Conservation (phyloP, 345 rosid genomes). For the Luvunga scandens region DNA sequence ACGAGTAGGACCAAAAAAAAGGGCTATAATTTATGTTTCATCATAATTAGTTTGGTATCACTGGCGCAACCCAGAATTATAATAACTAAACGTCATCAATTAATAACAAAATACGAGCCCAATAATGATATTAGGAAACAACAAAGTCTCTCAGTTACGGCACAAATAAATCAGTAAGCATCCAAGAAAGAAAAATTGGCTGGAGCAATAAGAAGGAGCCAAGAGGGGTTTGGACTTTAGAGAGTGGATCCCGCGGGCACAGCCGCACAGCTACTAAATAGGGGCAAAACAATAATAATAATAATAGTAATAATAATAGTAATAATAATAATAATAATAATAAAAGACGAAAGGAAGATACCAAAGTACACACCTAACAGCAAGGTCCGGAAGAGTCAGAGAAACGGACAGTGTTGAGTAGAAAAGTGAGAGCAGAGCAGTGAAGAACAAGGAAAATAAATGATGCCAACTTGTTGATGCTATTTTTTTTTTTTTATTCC, state of each 20-base stretch:
- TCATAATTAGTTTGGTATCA: neutral
- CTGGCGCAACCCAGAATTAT: no score
- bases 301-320: no score
- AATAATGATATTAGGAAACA: neutral
- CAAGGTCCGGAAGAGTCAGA: neutral
- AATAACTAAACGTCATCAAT: no score
- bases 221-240: neutral
- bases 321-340: no score
- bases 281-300: slow-evolving; percentile 1
- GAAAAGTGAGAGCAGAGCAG: slow-evolving; percentile 4
- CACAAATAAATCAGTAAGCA: neutral
- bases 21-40: neutral
- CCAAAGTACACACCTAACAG: neutral
- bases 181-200: neutral
- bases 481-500: neutral
- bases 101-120: neutral
- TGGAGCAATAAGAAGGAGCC: neutral
- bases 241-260: neutral
- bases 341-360: neutral
- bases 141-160: neutral
- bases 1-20: neutral
- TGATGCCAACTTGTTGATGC: slow-evolving; percentile 21
- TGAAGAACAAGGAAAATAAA: slow-evolving; percentile 29
- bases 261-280: neutral
- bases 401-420: neutral